phyloP scores from a whole-genome alignment of 2,329 filamentous ascomycete genomes.

The Fusarium palustre region DNA sequence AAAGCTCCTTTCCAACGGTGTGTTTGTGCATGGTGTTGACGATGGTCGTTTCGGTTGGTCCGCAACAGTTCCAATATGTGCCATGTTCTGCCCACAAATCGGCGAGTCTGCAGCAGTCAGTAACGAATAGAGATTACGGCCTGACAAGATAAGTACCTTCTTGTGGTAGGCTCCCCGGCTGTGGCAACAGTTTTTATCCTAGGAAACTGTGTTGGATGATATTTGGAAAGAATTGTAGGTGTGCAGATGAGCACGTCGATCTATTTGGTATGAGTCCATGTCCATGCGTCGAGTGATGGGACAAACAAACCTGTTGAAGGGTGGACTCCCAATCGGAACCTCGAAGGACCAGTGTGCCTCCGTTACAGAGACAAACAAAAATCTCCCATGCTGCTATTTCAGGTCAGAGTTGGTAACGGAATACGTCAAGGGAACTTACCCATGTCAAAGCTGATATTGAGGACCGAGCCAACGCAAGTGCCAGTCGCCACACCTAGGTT shows the following conservation, averaged over 20 bases:
- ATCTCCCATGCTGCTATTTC: conserved; percentile 69
- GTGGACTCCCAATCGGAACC: conserved; percentile 62
- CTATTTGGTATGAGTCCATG: conserved; percentile 45
- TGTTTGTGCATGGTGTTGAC: conserved; percentile 69
- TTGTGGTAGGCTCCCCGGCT: conserved; percentile 65
- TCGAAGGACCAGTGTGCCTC: conserved; percentile 66
- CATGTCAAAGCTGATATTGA: conserved; percentile 72
- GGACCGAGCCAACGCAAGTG: conserved; percentile 64
- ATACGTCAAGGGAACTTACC: conserved; percentile 55
- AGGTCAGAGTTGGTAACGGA: conserved; percentile 22
- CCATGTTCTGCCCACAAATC: conserved; percentile 65
- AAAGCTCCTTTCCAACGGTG: conserved; percentile 57
- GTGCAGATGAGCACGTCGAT: conserved; percentile 67
- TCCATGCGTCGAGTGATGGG: not conserved
- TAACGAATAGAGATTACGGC: not conserved
- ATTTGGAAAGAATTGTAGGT: conserved; percentile 65
- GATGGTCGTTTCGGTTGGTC: conserved; percentile 70
- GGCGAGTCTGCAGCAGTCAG: conserved; percentile 56
- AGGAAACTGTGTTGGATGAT: conserved; percentile 59
- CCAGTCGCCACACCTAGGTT: conserved; percentile 63
- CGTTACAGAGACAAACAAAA: conserved; percentile 67
- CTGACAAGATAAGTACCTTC: conserved; percentile 51
- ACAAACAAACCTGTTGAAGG: conserved; percentile 56
- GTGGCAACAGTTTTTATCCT: conserved; percentile 65
- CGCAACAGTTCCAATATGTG: conserved; percentile 68